Evolutionary conservation across 179 eudicot species (phyloP).

Genomic region (Beta macrorhiza): DNA sequence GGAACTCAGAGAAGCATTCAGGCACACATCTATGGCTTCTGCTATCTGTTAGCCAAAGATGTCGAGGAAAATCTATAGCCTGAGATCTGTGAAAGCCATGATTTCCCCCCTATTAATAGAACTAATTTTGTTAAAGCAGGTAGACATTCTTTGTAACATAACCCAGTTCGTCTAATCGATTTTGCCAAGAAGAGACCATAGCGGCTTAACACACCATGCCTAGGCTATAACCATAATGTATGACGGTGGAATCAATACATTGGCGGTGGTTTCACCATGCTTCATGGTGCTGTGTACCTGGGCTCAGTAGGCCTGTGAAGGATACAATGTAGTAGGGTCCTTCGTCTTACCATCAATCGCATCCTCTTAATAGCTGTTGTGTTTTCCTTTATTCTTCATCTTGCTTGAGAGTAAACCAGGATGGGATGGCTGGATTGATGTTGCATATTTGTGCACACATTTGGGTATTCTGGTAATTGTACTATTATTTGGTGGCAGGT

Average conservation of each 20-base stretch:
- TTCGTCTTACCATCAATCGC: too few species aligned
- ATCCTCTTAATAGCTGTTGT: too few species aligned
- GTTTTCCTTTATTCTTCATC: too few species aligned
- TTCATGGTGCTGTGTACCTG: background rate
- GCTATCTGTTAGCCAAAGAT: background rate
- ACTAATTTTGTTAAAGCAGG: background rate
- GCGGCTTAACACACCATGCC: background rate
- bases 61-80: conserved; percentile 2
- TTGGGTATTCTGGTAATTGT: background rate
- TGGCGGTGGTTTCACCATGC: background rate
- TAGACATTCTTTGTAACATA: conserved; percentile 24
- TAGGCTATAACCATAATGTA: background rate
- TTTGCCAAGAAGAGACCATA: conserved; percentile 11
- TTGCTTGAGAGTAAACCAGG: too few species aligned
- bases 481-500: background rate
- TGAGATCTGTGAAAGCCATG: background rate
- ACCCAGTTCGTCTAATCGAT: background rate
- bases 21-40: background rate
- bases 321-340: too few species aligned
- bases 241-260: background rate
- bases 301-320: too few species aligned
- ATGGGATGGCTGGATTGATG: background rate
- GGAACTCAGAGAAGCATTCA: conserved; percentile 5
- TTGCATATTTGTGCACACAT: background rate
- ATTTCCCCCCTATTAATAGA: background rate